Percentiles rank a stretch among this genome's conserved stretches.
Evolutionary conservation across 2,329 filamentous ascomycete species (phyloP).

Genomic region (Pseudocercospora ulei): DNA sequence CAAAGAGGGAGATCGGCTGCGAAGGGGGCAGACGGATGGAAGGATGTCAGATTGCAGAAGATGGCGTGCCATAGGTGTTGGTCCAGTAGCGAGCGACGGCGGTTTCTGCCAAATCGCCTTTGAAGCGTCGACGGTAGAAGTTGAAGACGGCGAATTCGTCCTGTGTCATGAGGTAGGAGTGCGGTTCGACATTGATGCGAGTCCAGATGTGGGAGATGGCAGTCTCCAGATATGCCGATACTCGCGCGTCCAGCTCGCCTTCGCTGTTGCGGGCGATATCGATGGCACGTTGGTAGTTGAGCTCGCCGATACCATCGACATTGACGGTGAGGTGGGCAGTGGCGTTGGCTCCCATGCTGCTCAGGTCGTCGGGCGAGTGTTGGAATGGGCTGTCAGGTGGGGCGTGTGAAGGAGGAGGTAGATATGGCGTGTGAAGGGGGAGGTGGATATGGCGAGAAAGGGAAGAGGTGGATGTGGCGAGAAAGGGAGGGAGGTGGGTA

Average conservation of each 20-base stretch:
- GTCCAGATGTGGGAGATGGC: constrained; percentile 57
- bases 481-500: constrained; percentile 19
- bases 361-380: constrained; percentile 18
- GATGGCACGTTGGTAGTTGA: constrained; percentile 56
- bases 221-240: constrained; percentile 56
- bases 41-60: constrained; percentile 9
- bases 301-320: constrained; percentile 34
- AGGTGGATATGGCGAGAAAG: constrained; percentile 26
- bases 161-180: constrained; percentile 61
- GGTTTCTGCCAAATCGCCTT: constrained; percentile 44
- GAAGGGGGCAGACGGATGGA: too few species aligned
- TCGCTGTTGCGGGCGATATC: constrained; percentile 66
- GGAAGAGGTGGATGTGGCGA: constrained; percentile 15
- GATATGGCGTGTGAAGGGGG: constrained; percentile 26
- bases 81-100: constrained; percentile 52
- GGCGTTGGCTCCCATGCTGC: constrained; percentile 39
- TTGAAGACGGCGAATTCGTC: constrained; percentile 84
- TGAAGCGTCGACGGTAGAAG: constrained; percentile 62
- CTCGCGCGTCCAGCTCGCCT: constrained; percentile 54
- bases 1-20: too few species aligned
- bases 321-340: constrained; percentile 26
- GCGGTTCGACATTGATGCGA: constrained; percentile 54
- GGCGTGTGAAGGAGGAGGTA: constrained; percentile 26
- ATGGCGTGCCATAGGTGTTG: constrained; percentile 26
- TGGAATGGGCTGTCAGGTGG: constrained; percentile 18